A percentile compares a stretch with the other conserved stretches of the same genome.
Conservation (phyloP, 164 flowering plant species). For the Dillenia turbinata region DNA sequence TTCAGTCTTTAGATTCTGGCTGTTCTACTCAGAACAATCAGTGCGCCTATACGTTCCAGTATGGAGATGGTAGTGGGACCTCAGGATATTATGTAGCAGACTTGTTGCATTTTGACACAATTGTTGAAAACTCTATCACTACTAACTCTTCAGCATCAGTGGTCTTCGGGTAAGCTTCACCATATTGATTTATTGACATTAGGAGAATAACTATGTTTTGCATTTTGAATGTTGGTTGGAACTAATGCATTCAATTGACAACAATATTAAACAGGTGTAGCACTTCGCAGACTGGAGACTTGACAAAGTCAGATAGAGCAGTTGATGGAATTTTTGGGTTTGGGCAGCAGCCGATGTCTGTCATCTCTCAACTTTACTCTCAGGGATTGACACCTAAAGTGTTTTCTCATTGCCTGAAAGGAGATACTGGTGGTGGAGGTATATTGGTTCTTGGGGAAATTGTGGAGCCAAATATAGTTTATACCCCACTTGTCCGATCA, state of each 20-base stretch:
- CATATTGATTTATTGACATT: neutral
- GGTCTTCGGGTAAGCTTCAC: slow-evolving; percentile 67
- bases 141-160: slow-evolving; percentile 64
- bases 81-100: slow-evolving; percentile 84
- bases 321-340: slow-evolving; percentile 97
- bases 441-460: slow-evolving; percentile 90
- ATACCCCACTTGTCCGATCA: slow-evolving; percentile 78
- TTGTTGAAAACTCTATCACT: slow-evolving; percentile 38
- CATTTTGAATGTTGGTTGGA: neutral
- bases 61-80: slow-evolving; percentile 97
- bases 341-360: slow-evolving; percentile 77
- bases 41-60: slow-evolving; percentile 72
- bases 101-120: slow-evolving; percentile 45
- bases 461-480: slow-evolving; percentile 80
- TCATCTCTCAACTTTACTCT: slow-evolving; percentile 79
- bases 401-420: slow-evolving; percentile 93
- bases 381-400: slow-evolving; percentile 68
- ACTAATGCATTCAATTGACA: slow-evolving; percentile 7
- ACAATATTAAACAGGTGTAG: slow-evolving; percentile 71
- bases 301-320: slow-evolving; percentile 89
- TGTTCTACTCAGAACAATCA: slow-evolving; percentile 46
- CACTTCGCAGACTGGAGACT: slow-evolving; percentile 63
- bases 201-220: neutral
- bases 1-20: slow-evolving; percentile 52
- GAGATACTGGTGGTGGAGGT: slow-evolving; percentile 76